Conservation (phyloP, 441 rosid species). For the Brassica hybrid region DNA sequence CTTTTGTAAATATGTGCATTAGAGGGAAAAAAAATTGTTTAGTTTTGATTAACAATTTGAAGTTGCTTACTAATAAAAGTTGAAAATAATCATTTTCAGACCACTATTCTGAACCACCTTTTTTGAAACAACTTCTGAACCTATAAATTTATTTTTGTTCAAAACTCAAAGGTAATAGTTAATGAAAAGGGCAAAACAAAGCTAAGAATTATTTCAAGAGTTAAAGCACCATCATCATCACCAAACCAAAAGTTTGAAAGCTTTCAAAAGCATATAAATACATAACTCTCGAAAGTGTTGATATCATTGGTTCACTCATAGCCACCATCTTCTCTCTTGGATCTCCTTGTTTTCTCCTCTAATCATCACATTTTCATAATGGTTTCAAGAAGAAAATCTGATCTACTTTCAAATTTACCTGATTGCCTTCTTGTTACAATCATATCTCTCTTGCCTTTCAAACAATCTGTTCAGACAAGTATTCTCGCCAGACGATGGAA, state of each 20-base stretch:
- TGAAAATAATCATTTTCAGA: background rate
- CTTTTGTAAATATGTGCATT: background rate
- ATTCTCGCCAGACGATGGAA: slow-evolving; percentile 16
- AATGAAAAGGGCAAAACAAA: slow-evolving; percentile 3
- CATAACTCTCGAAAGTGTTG: background rate
- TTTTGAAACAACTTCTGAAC: too few relatives aligned
- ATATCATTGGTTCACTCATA: background rate
- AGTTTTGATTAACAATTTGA: background rate
- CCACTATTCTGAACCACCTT: background rate
- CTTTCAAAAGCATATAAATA: slow-evolving; percentile 14
- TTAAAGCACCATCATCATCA: too few relatives aligned
- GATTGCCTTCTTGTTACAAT: slow-evolving; percentile 5
- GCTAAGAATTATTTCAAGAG: background rate
- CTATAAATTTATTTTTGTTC: background rate
- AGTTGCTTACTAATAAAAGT: slow-evolving; percentile 1
- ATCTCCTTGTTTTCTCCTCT: background rate
- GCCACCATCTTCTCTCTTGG: slow-evolving; percentile 2
- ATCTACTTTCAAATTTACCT: background rate
- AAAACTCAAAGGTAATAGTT: background rate
- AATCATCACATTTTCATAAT: slow-evolving; percentile 5
- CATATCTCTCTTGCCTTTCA: slow-evolving; percentile 19
- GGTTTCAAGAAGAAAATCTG: background rate
- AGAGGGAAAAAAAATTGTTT: background rate
- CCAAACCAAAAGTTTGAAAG: too few relatives aligned
- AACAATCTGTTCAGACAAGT: slow-evolving; percentile 16